Evolutionary conservation across 129 eudicot species (phyloP), one percentile per base, ranked within the genome.

Genomic region (Artemisia annua): DNA sequence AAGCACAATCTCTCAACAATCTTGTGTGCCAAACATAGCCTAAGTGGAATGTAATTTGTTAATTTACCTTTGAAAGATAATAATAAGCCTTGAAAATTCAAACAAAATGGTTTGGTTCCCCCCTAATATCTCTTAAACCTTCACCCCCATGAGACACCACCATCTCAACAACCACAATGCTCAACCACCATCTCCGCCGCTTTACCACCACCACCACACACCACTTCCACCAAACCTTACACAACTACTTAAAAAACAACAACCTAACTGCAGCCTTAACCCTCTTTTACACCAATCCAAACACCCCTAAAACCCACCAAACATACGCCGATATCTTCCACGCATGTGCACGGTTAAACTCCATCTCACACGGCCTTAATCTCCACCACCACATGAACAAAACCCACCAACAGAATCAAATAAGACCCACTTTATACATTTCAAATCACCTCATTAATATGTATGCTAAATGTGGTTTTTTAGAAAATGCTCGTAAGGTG

Each of bases 391-490:
- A 79, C 82, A 68, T 83, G 78, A 75, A 81, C 39, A 59, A 73
- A 1, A 49, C 73, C 44, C 64, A 69, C n/a, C 71, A 67, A 4
- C 64, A 74, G 16, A 51, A 32, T 20, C 18, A 4, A 5, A 39
- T 69, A 24, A 19, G 18, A 39, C 66, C 80, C 26, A 64, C 76
- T 67, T 54, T 84, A 17, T 80, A 71, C 68, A 55, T 79, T 2
- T 56, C 55, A 76, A 91, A 91, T 69, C 89, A 88, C 63, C 77
- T 88, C 15, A 62, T 91, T 67, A 88, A 86, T 2, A 78, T 76
- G 83, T 83, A 91, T 13, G 90, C 92, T 0, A 91, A 88, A 82
- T 84, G 90, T 63, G 92, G 92, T 0, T 68, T 48, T 4, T 51
- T 88, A n/a, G 80, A 80, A 0, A 0, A 48, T 14, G 97, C 97